Conservation (phyloP, 2,329 filamentous ascomycete species). For the Mollisiaceae sp. region DNA sequence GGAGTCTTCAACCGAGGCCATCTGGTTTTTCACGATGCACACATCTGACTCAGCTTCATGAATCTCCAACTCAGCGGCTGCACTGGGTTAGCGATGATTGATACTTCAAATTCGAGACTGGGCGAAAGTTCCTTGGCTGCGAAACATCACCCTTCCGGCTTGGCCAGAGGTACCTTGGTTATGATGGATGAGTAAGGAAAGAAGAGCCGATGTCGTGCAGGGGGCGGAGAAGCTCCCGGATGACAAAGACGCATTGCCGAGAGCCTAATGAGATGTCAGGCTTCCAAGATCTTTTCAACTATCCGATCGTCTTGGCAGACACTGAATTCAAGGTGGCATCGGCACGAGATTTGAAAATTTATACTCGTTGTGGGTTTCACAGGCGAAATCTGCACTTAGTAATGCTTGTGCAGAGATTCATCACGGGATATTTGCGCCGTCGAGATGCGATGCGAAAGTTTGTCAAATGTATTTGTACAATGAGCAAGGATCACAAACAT, state of each 20-base stretch:
- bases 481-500: too few relatives aligned
- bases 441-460: too few relatives aligned
- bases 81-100: background rate
- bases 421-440: background rate
- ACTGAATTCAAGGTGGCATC: background rate
- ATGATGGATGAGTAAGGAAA: slow-evolving; percentile 13
- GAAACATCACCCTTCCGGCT: background rate
- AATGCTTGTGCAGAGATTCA: background rate
- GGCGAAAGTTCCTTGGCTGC: background rate
- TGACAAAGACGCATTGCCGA: slow-evolving; percentile 12
- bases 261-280: slow-evolving; percentile 9
- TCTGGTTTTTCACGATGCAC: background rate
- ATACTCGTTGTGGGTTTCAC: background rate
- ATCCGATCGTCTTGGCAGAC: background rate
- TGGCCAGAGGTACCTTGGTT: background rate
- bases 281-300: background rate
- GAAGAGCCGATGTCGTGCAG: background rate
- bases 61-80: background rate
- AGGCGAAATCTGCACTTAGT: background rate
- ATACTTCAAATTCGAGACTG: background rate
- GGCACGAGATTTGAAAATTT: background rate
- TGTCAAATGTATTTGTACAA: too few relatives aligned
- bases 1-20: background rate
- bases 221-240: background rate
- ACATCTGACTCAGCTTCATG: background rate